Conservation (phyloP, 139 green algal species). For the Yamagishiella unicocca region DNA sequence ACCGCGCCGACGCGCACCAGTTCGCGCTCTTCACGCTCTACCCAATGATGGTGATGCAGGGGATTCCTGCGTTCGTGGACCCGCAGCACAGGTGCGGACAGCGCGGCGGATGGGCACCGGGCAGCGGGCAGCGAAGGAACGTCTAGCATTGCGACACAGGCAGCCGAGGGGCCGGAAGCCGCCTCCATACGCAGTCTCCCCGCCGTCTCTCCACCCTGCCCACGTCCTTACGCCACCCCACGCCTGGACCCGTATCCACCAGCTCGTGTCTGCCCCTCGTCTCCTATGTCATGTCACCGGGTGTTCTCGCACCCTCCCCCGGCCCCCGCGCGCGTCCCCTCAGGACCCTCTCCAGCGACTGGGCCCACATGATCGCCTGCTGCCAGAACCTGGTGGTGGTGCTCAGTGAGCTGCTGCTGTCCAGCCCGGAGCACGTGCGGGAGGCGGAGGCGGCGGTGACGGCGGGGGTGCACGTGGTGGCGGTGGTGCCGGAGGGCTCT, state of each 20-base stretch:
- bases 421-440: neutral
- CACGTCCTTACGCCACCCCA: too few species aligned
- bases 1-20: constrained; percentile 1
- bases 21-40: constrained; percentile 36
- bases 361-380: neutral
- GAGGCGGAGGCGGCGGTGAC: constrained; percentile 35
- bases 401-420: constrained; percentile 21
- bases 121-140: too few species aligned
- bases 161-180: too few species aligned
- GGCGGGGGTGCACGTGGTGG: constrained; percentile 3
- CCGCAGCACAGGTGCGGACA: neutral
- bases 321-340: too few species aligned
- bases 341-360: constrained; percentile 25
- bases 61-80: constrained; percentile 19
- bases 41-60: constrained; percentile 28
- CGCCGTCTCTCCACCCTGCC: too few species aligned
- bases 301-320: neutral
- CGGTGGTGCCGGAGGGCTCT: constrained; percentile 36
- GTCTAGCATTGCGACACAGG: too few species aligned
- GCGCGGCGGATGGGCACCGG: too few species aligned
- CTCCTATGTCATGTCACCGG: too few species aligned
- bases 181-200: too few species aligned
- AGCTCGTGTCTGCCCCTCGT: too few species aligned
- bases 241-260: neutral
- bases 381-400: constrained; percentile 29